A percentile compares a stretch with the other conserved stretches of the same genome.
These are phyloP conservation scores for Pterocarpus santalinus DNA, from an alignment of 306 rosid species.

Conservation along the genomic window DNA sequence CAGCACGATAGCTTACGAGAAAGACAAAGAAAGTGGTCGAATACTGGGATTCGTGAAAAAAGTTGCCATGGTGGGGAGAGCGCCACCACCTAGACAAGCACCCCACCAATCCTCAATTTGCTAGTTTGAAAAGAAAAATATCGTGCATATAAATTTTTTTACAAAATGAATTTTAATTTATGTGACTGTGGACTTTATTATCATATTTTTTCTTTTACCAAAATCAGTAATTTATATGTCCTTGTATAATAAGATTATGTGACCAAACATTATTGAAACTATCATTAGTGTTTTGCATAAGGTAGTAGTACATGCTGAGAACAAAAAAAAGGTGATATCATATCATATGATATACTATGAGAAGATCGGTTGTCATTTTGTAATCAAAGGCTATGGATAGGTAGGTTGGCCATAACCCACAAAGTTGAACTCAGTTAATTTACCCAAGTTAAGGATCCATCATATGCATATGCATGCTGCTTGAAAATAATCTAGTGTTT, in stretches of 20 bases:
- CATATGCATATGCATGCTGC: neutral
- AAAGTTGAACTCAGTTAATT: constrained; percentile 13
- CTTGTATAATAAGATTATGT: neutral
- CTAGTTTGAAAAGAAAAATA: constrained; percentile 33
- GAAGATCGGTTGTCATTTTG: constrained; percentile 23
- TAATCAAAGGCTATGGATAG: neutral
- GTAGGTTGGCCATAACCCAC: constrained; percentile 23
- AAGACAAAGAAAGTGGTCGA: neutral
- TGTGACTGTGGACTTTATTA: constrained; percentile 1
- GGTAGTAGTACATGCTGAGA: neutral
- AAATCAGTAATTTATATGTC: neutral
- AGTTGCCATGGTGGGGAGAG: constrained; percentile 17
- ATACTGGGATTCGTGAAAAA: constrained; percentile 11
- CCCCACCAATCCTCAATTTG: constrained; percentile 42
- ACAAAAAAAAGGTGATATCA: neutral
- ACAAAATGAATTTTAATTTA: neutral
- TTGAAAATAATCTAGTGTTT: neutral
- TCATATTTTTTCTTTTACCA: neutral
- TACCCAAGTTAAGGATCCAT: constrained; percentile 3
- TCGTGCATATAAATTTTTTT: neutral
- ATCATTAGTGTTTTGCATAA: neutral
- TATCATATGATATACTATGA: neutral
- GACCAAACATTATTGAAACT: neutral
- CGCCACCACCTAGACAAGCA: neutral
- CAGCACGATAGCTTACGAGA: neutral